These are phyloP conservation scores for Triadica sebifera DNA, from an alignment of 345 rosid species.

Conservation along the genomic window DNA sequence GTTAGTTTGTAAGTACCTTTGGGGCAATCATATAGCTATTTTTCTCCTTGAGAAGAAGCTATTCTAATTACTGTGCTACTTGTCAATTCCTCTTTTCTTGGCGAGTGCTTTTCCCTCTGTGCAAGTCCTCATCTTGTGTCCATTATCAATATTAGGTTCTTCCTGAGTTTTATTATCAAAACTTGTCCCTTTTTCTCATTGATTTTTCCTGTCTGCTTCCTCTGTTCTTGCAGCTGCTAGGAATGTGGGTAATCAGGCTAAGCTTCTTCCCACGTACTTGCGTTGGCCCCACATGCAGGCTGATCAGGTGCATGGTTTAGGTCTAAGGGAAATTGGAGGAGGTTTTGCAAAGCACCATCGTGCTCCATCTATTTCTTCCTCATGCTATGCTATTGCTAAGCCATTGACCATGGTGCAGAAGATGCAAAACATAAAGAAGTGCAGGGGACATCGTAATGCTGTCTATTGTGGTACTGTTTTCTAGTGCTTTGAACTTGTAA, in stretches of 20 bases:
- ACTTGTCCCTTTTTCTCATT: background rate
- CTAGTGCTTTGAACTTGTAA: background rate
- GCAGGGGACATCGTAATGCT: conserved; percentile 95
- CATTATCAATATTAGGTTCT: conserved; percentile 1
- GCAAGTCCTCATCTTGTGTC: background rate
- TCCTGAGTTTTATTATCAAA: background rate
- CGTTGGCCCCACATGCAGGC: conserved; percentile 96
- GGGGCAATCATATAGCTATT: background rate
- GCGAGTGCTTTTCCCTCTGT: background rate
- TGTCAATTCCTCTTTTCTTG: too few relatives aligned
- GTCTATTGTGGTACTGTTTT: conserved; percentile 84
- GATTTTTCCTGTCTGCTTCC: background rate
- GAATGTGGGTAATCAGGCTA: conserved; percentile 28
- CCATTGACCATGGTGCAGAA: conserved; percentile 94
- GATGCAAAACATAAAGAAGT: conserved; percentile 90
- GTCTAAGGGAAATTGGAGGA: conserved; percentile 95
- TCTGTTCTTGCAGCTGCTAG: conserved; percentile 42
- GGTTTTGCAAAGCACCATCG: conserved; percentile 95
- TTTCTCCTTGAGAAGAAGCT: background rate
- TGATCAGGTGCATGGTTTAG: conserved; percentile 84
- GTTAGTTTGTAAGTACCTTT: background rate
- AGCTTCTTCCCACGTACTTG: conserved; percentile 56
- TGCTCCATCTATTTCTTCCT: conserved; percentile 82
- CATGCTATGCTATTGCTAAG: conserved; percentile 90
- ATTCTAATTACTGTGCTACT: too few relatives aligned